Evolutionary conservation across 1,284 basidiomycete species (phyloP).

Genomic region (Mycosarcoma maydis): DNA sequence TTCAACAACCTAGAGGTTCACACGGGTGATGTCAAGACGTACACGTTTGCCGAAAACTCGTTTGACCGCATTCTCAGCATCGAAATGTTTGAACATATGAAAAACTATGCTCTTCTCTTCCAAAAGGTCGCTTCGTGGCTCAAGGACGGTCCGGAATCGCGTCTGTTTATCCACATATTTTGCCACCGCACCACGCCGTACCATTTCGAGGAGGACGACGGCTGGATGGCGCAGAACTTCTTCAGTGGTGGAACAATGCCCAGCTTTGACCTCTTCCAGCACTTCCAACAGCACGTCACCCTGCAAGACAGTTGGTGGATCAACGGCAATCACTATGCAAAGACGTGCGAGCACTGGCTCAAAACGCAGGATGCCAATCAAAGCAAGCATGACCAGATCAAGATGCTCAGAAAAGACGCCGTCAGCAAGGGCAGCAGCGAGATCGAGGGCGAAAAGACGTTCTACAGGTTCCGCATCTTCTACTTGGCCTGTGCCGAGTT

Average conservation of each 20-base stretch:
- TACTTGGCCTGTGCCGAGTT: slow-evolving; percentile 80
- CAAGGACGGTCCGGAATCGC: slow-evolving; percentile 68
- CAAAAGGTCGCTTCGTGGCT: slow-evolving; percentile 78
- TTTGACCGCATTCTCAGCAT: slow-evolving; percentile 81
- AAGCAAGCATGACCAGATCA: slow-evolving; percentile 62
- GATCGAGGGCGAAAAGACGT: slow-evolving; percentile 74
- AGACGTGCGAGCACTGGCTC: slow-evolving; percentile 78
- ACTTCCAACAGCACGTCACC: slow-evolving; percentile 77
- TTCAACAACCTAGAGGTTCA: slow-evolving; percentile 74
- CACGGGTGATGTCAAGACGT: slow-evolving; percentile 78
- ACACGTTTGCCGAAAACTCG: slow-evolving; percentile 71
- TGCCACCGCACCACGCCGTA: slow-evolving; percentile 74
- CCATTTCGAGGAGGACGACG: slow-evolving; percentile 78
- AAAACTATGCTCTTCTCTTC: slow-evolving; percentile 74
- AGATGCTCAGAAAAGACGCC: slow-evolving; percentile 41
- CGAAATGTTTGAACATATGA: slow-evolving; percentile 81
- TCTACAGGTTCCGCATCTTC: slow-evolving; percentile 78
- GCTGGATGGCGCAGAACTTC: slow-evolving; percentile 78
- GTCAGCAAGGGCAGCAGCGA: slow-evolving; percentile 52
- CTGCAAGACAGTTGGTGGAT: slow-evolving; percentile 72
- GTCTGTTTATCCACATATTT: slow-evolving; percentile 81
- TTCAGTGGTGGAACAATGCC: slow-evolving; percentile 73
- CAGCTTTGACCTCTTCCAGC: slow-evolving; percentile 73
- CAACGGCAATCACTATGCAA: slow-evolving; percentile 76
- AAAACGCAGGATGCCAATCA: slow-evolving; percentile 75